A percentile compares a stretch with the other conserved stretches of the same genome.
phyloP scores from a whole-genome alignment of 495 filamentous ascomycete genomes.

The Hapsidospora chrysogenum region DNA sequence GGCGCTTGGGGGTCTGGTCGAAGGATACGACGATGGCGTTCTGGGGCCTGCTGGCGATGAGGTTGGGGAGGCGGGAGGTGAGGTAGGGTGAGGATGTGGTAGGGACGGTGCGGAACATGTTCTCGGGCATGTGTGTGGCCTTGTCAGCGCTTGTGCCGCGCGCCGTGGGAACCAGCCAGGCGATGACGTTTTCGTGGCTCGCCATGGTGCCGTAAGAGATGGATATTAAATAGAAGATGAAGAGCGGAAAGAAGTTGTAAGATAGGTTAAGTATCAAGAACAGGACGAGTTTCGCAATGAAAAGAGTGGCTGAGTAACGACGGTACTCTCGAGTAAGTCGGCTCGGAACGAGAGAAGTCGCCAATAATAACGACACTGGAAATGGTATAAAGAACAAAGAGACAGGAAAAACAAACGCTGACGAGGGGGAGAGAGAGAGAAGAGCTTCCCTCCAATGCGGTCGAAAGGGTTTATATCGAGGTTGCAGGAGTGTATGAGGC shows the following conservation, averaged over 20 bases:
- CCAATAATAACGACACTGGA: not conserved
- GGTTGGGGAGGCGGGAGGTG: not conserved
- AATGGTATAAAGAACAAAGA: not conserved
- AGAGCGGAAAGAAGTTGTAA: not conserved
- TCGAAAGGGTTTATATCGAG: no score
- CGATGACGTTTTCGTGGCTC: constrained; percentile 1
- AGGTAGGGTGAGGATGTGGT: not conserved
- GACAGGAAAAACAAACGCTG: not conserved
- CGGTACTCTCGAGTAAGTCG: no score
- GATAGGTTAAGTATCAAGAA: not conserved
- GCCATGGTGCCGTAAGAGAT: not conserved
- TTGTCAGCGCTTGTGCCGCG: not conserved
- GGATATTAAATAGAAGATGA: no score
- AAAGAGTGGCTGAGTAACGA: not conserved
- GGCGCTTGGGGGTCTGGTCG: not conserved
- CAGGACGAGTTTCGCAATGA: not conserved
- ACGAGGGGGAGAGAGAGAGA: not conserved
- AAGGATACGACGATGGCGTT: constrained; percentile 1
- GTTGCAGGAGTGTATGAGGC: no score
- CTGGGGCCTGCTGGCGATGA: not conserved
- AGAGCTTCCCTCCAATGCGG: no score
- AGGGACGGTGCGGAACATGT: not conserved
- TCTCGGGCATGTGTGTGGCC: not conserved
- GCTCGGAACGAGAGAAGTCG: no score
- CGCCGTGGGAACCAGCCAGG: constrained; percentile 1